Evolutionary conservation across 176 grass and related monocot species (phyloP), one percentile per base, ranked within the genome.

Genomic region (Avena sativa): DNA sequence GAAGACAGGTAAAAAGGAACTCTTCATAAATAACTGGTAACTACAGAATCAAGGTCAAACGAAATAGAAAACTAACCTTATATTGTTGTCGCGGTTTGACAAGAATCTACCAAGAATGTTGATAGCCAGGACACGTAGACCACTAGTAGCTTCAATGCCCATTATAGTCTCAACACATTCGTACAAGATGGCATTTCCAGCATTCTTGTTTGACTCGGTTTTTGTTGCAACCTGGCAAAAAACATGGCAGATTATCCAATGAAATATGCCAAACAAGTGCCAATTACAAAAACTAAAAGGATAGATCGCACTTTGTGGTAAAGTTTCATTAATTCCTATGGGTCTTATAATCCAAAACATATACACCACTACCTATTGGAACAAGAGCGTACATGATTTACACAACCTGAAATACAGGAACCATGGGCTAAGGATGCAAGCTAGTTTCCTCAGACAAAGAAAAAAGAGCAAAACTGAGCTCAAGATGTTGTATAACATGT

Each of bases 51-150:
- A 14, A 78, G 21, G 61, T 38, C 61, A 82, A 83, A 79, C 62
- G 49, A 38, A 68, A 87, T 43, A 74, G 56, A 4, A 56, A 12
- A 58, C 52, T 55, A 58, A 98, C 96, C 96, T 98, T 85, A 98
- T 98, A 83, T 98, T 98, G 68, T 98, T 98, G 78, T 98, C 96
- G 70, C 96, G 96, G 62, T 98, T 98, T 40, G 93, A 98, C 81
- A 98, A 91, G 85, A 98, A 98, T 92, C 90, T 95, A 50, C 96
- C 96, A 86, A 98, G 90, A 89, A 98, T 98, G 88, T 98, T 98
- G 73, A 98, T 98, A 40, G 93, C 96, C 76, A 98, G 90, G 20
- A 98, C 91, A 86, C 96, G 90, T 75, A 98, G 68, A 87, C 96
- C 96, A 73, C 92, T 95, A 38, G 90, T 95, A 66, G 92, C 96